Conservation (phyloP, 495 filamentous ascomycete species). For the Talaromyces adpressus region DNA sequence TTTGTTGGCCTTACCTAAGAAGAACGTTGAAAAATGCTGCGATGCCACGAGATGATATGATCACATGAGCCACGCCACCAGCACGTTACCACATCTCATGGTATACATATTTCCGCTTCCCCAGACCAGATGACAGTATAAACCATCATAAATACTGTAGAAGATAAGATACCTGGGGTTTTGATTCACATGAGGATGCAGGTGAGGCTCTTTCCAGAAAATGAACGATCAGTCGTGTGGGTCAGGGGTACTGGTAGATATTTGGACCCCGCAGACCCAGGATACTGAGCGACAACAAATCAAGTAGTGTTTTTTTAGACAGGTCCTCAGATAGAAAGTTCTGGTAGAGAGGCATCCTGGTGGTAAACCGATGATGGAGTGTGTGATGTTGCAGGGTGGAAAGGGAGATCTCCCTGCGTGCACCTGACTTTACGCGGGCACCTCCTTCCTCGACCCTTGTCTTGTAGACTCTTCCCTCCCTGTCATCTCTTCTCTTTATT, state of each 20-base stretch:
- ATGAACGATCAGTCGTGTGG: neutral
- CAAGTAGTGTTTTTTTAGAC: neutral
- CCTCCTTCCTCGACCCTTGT: neutral
- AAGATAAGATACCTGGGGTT: neutral
- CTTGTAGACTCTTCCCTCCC: neutral
- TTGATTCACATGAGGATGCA: neutral
- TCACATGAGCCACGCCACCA: neutral
- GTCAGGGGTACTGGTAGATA: neutral
- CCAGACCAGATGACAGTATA: neutral
- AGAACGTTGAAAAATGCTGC: neutral
- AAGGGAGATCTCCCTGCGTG: neutral
- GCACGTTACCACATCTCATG: neutral
- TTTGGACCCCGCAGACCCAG: neutral
- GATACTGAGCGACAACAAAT: neutral
- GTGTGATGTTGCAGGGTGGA: neutral
- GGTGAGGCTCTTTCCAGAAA: neutral
- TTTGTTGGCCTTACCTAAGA: neutral
- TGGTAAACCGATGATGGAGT: neutral
- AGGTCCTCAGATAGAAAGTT: neutral
- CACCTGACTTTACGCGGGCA: neutral
- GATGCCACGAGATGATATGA: constrained; percentile 1
- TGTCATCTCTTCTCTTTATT: neutral
- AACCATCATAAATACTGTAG: neutral
- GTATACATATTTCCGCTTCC: neutral
- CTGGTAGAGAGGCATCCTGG: neutral